These are phyloP conservation scores for Hypholoma sublateritium DNA, from an alignment of 768 basidiomycete species.

Conservation along the genomic window DNA sequence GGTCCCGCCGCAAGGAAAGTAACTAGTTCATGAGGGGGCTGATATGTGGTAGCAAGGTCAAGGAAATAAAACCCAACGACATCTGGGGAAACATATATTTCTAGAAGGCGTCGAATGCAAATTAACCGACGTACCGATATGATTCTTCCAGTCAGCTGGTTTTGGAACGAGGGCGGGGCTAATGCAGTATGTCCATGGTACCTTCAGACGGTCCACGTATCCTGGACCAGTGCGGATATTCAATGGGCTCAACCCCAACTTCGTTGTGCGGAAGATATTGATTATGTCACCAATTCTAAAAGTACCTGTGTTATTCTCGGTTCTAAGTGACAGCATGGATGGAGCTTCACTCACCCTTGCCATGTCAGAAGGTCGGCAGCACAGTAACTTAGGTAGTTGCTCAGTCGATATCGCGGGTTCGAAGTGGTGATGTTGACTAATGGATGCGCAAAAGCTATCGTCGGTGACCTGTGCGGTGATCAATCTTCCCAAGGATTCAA, in stretches of 20 bases:
- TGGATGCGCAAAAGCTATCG: constrained; percentile 58
- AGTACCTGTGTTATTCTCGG: not conserved
- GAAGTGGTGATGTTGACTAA: constrained; percentile 57
- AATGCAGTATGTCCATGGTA: constrained; percentile 68
- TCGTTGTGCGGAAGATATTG: constrained; percentile 51
- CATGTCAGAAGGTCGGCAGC: constrained; percentile 61
- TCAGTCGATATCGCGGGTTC: constrained; percentile 52
- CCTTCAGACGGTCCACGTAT: constrained; percentile 49
- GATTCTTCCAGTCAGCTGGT: constrained; percentile 61
- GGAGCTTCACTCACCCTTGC: constrained; percentile 44
- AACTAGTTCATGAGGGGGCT: constrained; percentile 45
- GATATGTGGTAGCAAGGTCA: constrained; percentile 48
- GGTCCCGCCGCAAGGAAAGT: constrained; percentile 48
- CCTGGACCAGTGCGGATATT: constrained; percentile 49
- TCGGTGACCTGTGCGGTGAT: constrained; percentile 41
- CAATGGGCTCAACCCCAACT: constrained; percentile 49
- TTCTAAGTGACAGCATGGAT: too few relatives aligned
- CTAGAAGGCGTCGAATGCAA: not conserved
- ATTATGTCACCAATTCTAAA: constrained; percentile 57
- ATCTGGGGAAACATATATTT: constrained; percentile 31
- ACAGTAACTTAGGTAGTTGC: constrained; percentile 58
- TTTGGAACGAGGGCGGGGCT: constrained; percentile 57
- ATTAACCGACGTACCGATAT: constrained; percentile 43
- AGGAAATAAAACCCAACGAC: constrained; percentile 68
- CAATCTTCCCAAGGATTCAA: not conserved